Evolutionary conservation across 345 rosid species (phyloP).

Genomic region (Dimocarpus longan): DNA sequence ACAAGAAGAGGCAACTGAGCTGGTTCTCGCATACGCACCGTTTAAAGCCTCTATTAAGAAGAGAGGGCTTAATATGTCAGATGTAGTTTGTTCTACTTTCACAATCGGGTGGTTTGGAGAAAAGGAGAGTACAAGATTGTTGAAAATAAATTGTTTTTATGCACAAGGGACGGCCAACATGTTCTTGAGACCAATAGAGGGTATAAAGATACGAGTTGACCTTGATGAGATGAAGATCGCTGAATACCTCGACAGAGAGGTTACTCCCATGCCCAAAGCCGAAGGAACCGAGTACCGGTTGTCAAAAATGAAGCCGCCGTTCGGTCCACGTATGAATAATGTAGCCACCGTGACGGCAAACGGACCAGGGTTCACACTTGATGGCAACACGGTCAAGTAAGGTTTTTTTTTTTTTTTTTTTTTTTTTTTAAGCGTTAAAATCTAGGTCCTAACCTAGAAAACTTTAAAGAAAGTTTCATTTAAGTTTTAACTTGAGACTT

Average conservation of each 20-base stretch:
- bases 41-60: conserved; percentile 7
- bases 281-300: conserved; percentile 32
- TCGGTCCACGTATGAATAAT: conserved; percentile 27
- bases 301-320: conserved; percentile 21
- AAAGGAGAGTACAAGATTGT: conserved; percentile 15
- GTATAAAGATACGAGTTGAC: conserved; percentile 27
- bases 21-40: conserved; percentile 6
- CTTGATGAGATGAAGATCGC: conserved; percentile 28
- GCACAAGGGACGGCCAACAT: conserved; percentile 18
- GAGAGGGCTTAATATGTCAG: conserved; percentile 14
- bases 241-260: conserved; percentile 20
- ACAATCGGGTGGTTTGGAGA: conserved; percentile 24
- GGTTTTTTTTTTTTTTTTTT: too few relatives aligned
- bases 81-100: background rate
- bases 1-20: background rate
- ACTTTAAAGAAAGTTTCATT: too few relatives aligned
- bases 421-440: too few relatives aligned
- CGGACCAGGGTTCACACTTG: conserved; percentile 22
- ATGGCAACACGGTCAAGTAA: conserved; percentile 27
- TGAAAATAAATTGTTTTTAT: conserved; percentile 25
- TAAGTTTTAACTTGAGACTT: too few relatives aligned
- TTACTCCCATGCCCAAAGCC: conserved; percentile 24
- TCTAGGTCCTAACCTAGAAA: too few relatives aligned
- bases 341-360: conserved; percentile 13
- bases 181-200: conserved; percentile 33